Conservation (phyloP, 2,329 filamentous ascomycete species). For the Ophiostoma australiae region DNA sequence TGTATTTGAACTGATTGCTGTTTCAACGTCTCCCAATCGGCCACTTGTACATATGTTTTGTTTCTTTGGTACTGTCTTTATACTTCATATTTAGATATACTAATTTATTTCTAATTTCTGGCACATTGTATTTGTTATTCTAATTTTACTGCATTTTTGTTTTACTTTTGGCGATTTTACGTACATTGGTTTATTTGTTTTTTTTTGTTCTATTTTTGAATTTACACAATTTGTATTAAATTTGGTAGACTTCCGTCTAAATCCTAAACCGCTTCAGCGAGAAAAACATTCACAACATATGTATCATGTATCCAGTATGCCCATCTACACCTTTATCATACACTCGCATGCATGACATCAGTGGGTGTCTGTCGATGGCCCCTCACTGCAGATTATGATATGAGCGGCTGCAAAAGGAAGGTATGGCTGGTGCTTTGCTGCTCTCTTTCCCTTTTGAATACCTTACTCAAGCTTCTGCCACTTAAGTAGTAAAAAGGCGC, state of each 20-base stretch:
- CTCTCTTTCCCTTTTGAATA: too few species aligned
- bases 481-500: too few species aligned
- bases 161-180: neutral
- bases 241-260: too few species aligned
- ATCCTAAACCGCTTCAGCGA: too few species aligned
- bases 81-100: neutral
- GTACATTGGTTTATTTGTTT: neutral
- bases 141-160: neutral
- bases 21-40: neutral
- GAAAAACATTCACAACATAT: neutral
- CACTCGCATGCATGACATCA: conserved; percentile 6
- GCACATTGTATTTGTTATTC: neutral
- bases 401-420: neutral
- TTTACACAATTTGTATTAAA: too few species aligned
- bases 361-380: neutral
- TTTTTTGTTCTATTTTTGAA: neutral
- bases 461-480: too few species aligned
- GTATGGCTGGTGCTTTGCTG: neutral
- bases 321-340: neutral
- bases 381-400: neutral
- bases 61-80: neutral
- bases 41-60: neutral
- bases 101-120: neutral
- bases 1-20: neutral
- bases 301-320: neutral